Evolutionary conservation across 768 basidiomycete species (phyloP).

Genomic region (Suillus americanus): DNA sequence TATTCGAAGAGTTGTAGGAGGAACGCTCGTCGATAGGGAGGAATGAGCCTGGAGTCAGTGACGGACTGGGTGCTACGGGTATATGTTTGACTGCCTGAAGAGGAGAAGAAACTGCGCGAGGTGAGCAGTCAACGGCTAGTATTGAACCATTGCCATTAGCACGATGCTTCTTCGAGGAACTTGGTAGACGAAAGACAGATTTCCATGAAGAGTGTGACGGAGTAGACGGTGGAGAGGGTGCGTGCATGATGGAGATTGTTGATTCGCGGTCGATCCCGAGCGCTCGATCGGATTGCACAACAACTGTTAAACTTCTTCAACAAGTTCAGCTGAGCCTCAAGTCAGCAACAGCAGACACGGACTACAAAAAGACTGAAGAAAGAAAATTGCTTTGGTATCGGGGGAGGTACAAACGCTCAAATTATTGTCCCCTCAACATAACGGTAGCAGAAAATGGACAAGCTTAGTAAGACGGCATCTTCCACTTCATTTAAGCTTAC

Average conservation of each 20-base stretch:
- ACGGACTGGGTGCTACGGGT: constrained; percentile 44
- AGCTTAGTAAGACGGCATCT: constrained; percentile 33
- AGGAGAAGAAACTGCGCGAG: constrained; percentile 29
- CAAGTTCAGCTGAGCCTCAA: neutral
- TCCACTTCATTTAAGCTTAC: constrained; percentile 18
- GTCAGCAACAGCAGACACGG: neutral
- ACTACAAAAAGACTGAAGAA: neutral
- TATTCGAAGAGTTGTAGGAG: constrained; percentile 78
- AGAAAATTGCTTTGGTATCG: constrained; percentile 10
- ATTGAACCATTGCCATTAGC: constrained; percentile 37
- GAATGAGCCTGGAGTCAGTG: constrained; percentile 56
- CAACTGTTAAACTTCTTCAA: neutral
- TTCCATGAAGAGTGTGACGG: constrained; percentile 53
- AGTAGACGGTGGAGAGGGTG: constrained; percentile 21
- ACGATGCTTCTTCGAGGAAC: constrained; percentile 59
- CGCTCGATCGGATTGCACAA: constrained; percentile 19
- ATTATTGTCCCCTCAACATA: constrained; percentile 19
- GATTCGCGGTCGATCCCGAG: constrained; percentile 25
- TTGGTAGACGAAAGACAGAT: constrained; percentile 70
- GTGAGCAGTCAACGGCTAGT: constrained; percentile 50
- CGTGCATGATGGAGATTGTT: constrained; percentile 23
- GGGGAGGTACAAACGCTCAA: constrained; percentile 1
- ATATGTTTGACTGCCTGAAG: constrained; percentile 19
- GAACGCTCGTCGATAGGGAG: constrained; percentile 59
- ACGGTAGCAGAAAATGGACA: constrained; percentile 11